These are phyloP conservation scores for Entomortierella parvispora DNA, from an alignment of 192 early-diverging fungal species.

Conservation along the genomic window DNA sequence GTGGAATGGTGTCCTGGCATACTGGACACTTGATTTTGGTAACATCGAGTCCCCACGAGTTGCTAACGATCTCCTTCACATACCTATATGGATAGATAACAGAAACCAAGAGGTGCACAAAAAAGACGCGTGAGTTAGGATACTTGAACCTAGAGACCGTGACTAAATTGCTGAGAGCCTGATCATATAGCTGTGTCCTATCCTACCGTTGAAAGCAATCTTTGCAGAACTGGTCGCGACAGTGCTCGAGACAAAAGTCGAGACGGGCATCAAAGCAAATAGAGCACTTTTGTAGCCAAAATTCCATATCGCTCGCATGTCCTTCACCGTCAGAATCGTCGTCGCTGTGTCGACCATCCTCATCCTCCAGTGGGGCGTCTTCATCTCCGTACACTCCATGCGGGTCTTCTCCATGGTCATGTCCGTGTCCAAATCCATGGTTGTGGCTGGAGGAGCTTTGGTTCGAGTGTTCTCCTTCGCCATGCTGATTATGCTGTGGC, in stretches of 20 bases:
- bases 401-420: conserved; percentile 9
- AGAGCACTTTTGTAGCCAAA: conserved; percentile 64
- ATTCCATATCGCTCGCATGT: conserved; percentile 56
- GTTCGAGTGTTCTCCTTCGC: no score
- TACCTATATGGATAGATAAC: conserved; percentile 40
- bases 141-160: no score
- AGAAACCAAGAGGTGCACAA: background rate
- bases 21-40: conserved; percentile 69
- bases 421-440: background rate
- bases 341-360: conserved; percentile 40
- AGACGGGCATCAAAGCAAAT: conserved; percentile 68
- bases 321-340: conserved; percentile 40
- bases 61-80: conserved; percentile 64
- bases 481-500: conserved; percentile 2
- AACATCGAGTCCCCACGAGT: conserved; percentile 68
- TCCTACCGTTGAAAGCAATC: conserved; percentile 64
- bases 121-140: background rate
- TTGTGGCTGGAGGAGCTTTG: conserved; percentile 1
- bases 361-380: conserved; percentile 10
- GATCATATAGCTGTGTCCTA: background rate
- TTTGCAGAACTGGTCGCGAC: conserved; percentile 65
- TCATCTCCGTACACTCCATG: conserved; percentile 10
- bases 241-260: conserved; percentile 66
- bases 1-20: conserved; percentile 59
- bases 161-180: no score